Evolutionary conservation across 108 stramenopile genomes (phyloP).

Genomic region (Conticribra guillardii): DNA sequence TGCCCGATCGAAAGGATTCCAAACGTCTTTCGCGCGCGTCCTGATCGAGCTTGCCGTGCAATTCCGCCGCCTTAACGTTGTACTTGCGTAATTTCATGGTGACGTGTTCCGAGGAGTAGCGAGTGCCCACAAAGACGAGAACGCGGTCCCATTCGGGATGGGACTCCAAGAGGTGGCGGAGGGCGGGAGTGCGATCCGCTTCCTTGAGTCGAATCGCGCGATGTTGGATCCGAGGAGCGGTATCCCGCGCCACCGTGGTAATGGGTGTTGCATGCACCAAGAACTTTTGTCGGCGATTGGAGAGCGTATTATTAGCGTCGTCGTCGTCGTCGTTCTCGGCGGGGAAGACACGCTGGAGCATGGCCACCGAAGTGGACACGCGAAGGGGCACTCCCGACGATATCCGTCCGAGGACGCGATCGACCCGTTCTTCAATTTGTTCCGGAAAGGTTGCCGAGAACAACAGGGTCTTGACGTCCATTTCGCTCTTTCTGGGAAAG

Average conservation of each 20-base stretch:
- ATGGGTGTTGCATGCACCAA: constrained; percentile 46
- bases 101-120: constrained; percentile 87
- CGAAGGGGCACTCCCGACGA: constrained; percentile 61
- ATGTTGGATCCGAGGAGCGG: constrained; percentile 69
- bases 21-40: constrained; percentile 86
- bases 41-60: constrained; percentile 97
- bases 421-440: constrained; percentile 84
- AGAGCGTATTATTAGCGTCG: constrained; percentile 14
- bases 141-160: constrained; percentile 74
- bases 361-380: constrained; percentile 62
- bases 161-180: constrained; percentile 63
- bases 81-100: constrained; percentile 69
- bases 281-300: constrained; percentile 26
- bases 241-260: constrained; percentile 42
- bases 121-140: constrained; percentile 91
- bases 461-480: constrained; percentile 60
- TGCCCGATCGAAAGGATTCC: constrained; percentile 73
- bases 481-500: constrained; percentile 31
- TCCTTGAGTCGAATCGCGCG: constrained; percentile 69
- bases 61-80: constrained; percentile 76
- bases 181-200: constrained; percentile 66
- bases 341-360: constrained; percentile 34
- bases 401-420: constrained; percentile 73
- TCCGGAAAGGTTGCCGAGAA: constrained; percentile 96
- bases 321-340: constrained; percentile 38